Evolutionary conservation across 495 filamentous ascomycete species (phyloP).

Genomic region (Platismatia glauca): DNA sequence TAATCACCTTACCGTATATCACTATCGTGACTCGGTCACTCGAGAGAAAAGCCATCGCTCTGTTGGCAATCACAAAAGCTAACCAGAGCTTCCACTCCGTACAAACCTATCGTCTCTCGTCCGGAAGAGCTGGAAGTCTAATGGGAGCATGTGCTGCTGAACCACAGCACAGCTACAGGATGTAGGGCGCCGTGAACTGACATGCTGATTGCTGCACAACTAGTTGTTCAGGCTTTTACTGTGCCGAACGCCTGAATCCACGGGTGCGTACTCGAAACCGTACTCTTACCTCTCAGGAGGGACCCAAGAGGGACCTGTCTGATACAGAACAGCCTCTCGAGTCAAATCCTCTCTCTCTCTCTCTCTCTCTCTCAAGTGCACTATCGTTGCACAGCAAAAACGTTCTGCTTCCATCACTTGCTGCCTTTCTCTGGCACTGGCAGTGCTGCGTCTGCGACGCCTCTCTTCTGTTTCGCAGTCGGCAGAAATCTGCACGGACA

Average conservation of each 20-base stretch:
- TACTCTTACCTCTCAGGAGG: not conserved
- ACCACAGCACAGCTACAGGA: not conserved
- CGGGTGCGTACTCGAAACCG: not conserved
- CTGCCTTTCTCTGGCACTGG: not conserved
- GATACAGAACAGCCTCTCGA: not conserved
- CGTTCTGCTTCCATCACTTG: not conserved
- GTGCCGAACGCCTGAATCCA: not conserved
- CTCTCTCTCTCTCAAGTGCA: not conserved
- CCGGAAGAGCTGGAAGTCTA: not conserved
- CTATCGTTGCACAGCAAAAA: not conserved
- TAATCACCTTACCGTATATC: too few relatives aligned
- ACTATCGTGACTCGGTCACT: too few relatives aligned
- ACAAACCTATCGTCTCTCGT: not conserved
- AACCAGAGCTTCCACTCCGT: not conserved
- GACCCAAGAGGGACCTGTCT: not conserved
- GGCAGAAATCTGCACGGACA: not conserved
- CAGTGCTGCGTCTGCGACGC: not conserved
- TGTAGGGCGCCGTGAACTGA: not conserved
- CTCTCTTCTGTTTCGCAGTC: not conserved
- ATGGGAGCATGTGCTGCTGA: not conserved
- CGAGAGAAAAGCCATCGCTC: too few relatives aligned
- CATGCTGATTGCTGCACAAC: not conserved
- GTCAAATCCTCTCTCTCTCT: not conserved
- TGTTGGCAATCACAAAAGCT: not conserved
- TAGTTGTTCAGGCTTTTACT: not conserved